phyloP scores from a whole-genome alignment of 2,329 filamentous ascomycete genomes.

The Coniella vitis region DNA sequence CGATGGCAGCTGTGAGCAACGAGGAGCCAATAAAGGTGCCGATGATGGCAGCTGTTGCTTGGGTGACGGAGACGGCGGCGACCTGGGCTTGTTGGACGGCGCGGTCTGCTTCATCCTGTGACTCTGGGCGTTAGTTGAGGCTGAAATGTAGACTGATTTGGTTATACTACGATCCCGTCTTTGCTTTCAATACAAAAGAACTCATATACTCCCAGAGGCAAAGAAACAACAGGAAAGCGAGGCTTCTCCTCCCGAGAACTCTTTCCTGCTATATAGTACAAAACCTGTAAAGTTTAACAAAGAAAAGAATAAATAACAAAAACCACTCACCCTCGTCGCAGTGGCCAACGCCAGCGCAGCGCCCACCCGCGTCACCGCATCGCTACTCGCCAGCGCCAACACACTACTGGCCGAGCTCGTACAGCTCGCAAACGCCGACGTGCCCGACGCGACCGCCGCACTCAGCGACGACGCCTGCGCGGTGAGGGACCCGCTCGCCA shows the following conservation, averaged over 20 bases:
- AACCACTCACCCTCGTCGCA: conserved; percentile 23
- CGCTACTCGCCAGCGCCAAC: conserved; percentile 23
- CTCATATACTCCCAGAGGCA: no score
- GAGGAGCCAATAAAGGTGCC: conserved; percentile 35
- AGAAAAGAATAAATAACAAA: not conserved
- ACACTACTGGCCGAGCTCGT: conserved; percentile 23
- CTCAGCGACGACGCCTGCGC: no score
- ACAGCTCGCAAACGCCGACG: conserved; percentile 22
- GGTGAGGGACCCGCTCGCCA: no score
- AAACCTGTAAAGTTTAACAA: no score
- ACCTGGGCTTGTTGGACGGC: conserved; percentile 29
- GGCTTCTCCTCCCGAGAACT: no score
- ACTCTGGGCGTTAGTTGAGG: not conserved
- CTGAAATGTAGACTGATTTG: not conserved
- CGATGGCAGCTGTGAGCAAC: conserved; percentile 30
- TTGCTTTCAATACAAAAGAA: no score
- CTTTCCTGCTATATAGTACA: no score
- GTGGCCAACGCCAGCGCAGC: conserved; percentile 27
- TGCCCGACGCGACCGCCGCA: conserved; percentile 23
- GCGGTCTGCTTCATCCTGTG: conserved; percentile 24
- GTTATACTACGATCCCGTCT: no score
- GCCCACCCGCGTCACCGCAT: conserved; percentile 23
- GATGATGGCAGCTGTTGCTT: conserved; percentile 35
- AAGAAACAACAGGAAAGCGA: not conserved
- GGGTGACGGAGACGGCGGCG: conserved; percentile 33